Percentiles rank a stretch among this genome's conserved stretches.
Conservation (phyloP, 768 basidiomycete genomes). For the Dendrothele bispora region DNA sequence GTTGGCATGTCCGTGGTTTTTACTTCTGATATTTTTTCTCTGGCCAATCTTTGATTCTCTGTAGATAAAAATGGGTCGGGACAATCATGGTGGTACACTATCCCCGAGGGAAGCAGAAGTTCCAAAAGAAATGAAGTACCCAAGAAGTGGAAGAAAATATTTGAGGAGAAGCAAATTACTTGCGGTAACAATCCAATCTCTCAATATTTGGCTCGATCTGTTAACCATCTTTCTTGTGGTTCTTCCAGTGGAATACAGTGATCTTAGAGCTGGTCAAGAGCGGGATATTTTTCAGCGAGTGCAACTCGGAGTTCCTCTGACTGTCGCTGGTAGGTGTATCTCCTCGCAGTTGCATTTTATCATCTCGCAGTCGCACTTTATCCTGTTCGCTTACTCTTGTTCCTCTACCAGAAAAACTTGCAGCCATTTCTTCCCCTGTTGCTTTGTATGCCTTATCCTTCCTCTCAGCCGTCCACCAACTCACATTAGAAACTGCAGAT, state of each 20-base stretch:
- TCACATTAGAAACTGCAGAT: conserved; percentile 30
- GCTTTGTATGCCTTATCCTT: conserved; percentile 39
- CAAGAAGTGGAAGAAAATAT: conserved; percentile 46
- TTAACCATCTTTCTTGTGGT: not conserved
- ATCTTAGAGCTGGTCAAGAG: conserved; percentile 55
- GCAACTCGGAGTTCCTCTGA: conserved; percentile 75
- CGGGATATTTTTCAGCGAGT: conserved; percentile 84
- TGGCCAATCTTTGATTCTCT: too few relatives aligned
- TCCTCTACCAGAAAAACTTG: conserved; percentile 62
- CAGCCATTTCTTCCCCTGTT: conserved; percentile 74
- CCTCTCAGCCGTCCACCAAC: not conserved
- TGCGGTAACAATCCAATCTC: conserved; percentile 45
- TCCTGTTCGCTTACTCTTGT: not conserved
- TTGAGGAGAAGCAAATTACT: conserved; percentile 58
- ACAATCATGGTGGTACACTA: conserved; percentile 63
- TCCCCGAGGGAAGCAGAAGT: too few relatives aligned
- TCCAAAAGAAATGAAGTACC: conserved; percentile 53
- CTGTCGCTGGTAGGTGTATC: conserved; percentile 68
- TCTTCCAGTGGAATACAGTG: conserved; percentile 63
- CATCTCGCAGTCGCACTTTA: not conserved
- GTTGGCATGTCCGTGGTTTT: conserved; percentile 9
- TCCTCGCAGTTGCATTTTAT: too few relatives aligned
- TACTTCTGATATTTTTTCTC: conserved; percentile 24
- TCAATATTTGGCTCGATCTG: not conserved
- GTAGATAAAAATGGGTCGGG: conserved; percentile 59